Evolutionary conservation across 495 filamentous ascomycete species (phyloP).

Genomic region (Lophiotrema nucula): DNA sequence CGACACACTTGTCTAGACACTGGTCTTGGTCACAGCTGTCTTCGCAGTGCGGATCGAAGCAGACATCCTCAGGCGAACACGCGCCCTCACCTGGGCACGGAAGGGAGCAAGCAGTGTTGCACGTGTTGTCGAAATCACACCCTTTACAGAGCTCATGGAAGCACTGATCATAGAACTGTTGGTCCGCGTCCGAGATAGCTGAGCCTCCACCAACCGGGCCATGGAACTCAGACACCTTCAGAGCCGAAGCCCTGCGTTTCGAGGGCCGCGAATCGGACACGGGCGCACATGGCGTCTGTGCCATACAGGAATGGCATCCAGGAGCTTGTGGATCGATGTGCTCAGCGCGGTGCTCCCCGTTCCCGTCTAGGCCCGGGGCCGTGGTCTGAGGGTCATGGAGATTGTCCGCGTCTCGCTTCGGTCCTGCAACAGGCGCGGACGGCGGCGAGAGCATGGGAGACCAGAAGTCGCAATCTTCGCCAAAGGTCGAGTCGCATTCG

Average conservation of each 20-base stretch:
- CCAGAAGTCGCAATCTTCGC: slow-evolving; percentile 9
- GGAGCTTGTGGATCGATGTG: slow-evolving; percentile 20
- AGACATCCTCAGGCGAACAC: slow-evolving; percentile 22
- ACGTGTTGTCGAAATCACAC: slow-evolving; percentile 18
- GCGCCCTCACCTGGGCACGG: slow-evolving; percentile 25
- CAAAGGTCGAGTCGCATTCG: slow-evolving; percentile 21
- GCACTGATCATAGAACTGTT: slow-evolving; percentile 22
- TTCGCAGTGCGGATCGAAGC: slow-evolving; percentile 27
- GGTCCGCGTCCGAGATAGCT: slow-evolving; percentile 3
- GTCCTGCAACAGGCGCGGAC: slow-evolving; percentile 16
- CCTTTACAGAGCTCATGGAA: slow-evolving; percentile 26
- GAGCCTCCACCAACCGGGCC: background rate
- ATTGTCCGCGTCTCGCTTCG: slow-evolving; percentile 25
- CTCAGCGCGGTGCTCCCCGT: slow-evolving; percentile 20
- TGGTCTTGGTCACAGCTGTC: slow-evolving; percentile 5
- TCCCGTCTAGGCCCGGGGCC: background rate
- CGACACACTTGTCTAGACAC: slow-evolving; percentile 21
- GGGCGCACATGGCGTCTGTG: slow-evolving; percentile 1
- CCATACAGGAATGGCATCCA: slow-evolving; percentile 21
- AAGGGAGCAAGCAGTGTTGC: slow-evolving; percentile 15
- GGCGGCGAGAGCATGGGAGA: slow-evolving; percentile 19
- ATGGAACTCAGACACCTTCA: slow-evolving; percentile 18
- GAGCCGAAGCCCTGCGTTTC: slow-evolving; percentile 18
- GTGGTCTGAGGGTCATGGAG: background rate
- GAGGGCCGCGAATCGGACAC: slow-evolving; percentile 17